These are phyloP conservation scores for Coprinellus micaceus DNA, from an alignment of 768 basidiomycete species.

Conservation along the genomic window DNA sequence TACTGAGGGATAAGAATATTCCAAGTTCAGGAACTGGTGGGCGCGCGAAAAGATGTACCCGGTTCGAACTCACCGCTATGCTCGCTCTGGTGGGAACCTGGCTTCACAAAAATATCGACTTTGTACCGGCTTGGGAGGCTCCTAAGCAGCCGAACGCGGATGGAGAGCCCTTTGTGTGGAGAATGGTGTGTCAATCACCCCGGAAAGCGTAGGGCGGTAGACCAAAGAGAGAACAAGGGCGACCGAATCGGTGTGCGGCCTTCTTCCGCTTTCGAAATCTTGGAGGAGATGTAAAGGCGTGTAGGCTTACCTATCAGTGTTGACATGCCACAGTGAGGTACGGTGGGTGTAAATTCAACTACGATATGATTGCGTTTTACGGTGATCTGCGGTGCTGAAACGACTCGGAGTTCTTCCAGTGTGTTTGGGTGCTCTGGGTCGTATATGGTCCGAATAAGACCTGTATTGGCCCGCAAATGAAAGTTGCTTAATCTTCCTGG, in stretches of 20 bases:
- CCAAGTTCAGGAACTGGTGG: not conserved
- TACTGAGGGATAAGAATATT: conserved; percentile 54
- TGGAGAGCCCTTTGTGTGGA: conserved; percentile 70
- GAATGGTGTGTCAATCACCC: not conserved
- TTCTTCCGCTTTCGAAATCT: not conserved
- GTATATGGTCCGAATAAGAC: conserved; percentile 86
- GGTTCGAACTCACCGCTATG: conserved; percentile 58
- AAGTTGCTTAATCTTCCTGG: not conserved
- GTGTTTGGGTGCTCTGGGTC: conserved; percentile 95
- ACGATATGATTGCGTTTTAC: conserved; percentile 59
- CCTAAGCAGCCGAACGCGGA: conserved; percentile 85
- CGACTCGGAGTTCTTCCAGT: conserved; percentile 92
- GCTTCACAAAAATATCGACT: conserved; percentile 88
- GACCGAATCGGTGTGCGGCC: not conserved
- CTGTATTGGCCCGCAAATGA: conserved; percentile 35
- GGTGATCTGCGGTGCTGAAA: conserved; percentile 81
- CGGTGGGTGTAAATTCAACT: conserved; percentile 95
- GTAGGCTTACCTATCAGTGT: conserved; percentile 77
- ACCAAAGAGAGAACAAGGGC: conserved; percentile 4
- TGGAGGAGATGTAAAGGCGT: conserved; percentile 1
- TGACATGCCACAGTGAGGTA: conserved; percentile 97
- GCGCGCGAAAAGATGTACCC: not conserved
- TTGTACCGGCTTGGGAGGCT: conserved; percentile 92
- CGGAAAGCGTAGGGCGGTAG: not conserved
- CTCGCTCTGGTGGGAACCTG: conserved; percentile 96